Evolutionary conservation across 2,329 filamentous ascomycete species (phyloP).

Genomic region (Penicillium sumatraense): DNA sequence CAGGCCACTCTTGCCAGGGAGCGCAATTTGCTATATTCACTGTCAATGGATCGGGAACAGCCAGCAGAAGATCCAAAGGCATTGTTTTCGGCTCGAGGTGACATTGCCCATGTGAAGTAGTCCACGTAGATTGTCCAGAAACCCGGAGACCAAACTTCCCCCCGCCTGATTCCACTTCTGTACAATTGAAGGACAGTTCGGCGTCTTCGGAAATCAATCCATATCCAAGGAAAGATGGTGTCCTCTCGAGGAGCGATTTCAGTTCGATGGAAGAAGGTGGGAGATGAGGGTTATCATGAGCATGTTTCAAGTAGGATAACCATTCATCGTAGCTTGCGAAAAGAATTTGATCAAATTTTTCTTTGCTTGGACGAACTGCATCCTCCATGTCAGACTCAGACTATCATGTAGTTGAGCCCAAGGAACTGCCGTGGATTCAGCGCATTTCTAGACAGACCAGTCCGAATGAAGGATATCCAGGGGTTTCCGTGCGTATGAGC

Average conservation of each 20-base stretch:
- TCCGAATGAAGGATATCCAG: no score
- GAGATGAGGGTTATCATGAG: background rate
- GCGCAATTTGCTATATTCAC: constrained; percentile 5
- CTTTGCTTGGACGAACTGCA: no score
- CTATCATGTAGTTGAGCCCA: no score
- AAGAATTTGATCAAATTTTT: no score
- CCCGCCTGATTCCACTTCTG: background rate
- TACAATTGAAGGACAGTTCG: background rate
- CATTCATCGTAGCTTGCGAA: no score
- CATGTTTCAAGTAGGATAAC: background rate
- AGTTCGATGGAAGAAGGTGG: background rate
- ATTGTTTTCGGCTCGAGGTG: constrained; percentile 1
- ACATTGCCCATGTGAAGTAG: constrained; percentile 1
- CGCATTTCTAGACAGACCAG: no score
- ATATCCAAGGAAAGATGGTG: constrained; percentile 5
- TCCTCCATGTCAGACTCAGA: no score
- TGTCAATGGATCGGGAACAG: constrained; percentile 21
- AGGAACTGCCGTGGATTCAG: no score
- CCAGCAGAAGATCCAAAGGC: background rate
- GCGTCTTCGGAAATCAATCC: background rate
- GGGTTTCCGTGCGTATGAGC: no score
- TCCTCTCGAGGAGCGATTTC: background rate
- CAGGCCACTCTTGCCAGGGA: constrained; percentile 22
- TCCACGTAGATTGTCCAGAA: background rate
- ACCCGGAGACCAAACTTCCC: constrained; percentile 2